Conservation (phyloP, 208 protist species). For the Leptomonas seymouri region DNA sequence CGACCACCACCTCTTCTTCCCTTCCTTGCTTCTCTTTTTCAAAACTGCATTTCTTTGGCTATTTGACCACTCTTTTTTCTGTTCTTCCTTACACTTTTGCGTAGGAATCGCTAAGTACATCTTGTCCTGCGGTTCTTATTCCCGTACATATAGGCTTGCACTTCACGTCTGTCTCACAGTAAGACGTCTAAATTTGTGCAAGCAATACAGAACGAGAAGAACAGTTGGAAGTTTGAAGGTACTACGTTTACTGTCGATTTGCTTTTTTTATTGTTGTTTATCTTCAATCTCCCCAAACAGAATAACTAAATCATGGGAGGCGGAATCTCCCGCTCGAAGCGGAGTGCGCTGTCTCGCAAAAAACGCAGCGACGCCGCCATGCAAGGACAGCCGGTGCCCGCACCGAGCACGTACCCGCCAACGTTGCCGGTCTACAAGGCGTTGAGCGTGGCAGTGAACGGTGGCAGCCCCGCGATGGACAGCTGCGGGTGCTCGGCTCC, state of each 20-base stretch:
- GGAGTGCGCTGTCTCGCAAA: background rate
- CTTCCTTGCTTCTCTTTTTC: too few species aligned
- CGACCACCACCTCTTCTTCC: too few species aligned
- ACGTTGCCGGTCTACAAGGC: constrained; percentile 10
- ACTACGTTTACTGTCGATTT: background rate
- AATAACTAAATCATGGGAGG: constrained; percentile 14
- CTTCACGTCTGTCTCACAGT: background rate
- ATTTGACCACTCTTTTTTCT: too few species aligned
- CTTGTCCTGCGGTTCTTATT: background rate
- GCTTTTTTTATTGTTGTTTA: constrained; percentile 5
- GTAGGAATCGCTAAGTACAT: background rate
- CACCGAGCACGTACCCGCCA: background rate
- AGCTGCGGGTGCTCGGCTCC: constrained; percentile 7
- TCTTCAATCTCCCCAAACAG: background rate
- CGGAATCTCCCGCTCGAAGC: constrained; percentile 9
- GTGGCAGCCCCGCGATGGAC: background rate
- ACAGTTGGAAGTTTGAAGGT: too few species aligned
- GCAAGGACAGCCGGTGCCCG: background rate
- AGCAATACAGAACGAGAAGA: too few species aligned
- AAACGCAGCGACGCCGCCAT: background rate
- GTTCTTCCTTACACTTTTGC: background rate
- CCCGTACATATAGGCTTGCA: background rate
- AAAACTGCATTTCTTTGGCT: too few species aligned
- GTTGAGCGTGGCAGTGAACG: background rate
- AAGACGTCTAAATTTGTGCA: too few species aligned